Evolutionary conservation across 1,284 basidiomycete species (phyloP), one percentile per base, ranked within the genome.

Genomic region (Clitocybe nebularis): DNA sequence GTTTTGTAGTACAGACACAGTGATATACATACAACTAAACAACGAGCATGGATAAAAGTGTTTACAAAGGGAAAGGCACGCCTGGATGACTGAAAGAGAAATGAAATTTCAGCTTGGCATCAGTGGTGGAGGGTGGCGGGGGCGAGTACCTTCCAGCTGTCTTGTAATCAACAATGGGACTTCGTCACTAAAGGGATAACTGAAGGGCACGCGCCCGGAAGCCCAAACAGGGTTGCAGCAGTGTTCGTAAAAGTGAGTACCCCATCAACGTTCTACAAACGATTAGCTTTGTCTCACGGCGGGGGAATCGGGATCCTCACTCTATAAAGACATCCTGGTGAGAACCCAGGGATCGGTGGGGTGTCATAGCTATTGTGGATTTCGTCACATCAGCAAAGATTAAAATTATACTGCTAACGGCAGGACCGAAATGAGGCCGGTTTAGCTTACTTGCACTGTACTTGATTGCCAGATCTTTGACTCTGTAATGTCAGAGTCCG

Each of bases 121-220:
- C n/a, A n/a, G n/a, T n/a, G n/a, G n/a, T n/a, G n/a, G n/a, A n/a
- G n/a, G n/a, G n/a, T n/a, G n/a, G n/a, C n/a, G n/a, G n/a, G n/a
- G n/a, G n/a, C n/a, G n/a, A n/a, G n/a, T n/a, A n/a, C n/a, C n/a
- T n/a, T n/a, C n/a, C n/a, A n/a, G n/a, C n/a, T n/a, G n/a, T n/a
- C n/a, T n/a, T n/a, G n/a, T n/a, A n/a, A n/a, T n/a, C n/a, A n/a
- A n/a, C n/a, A n/a, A n/a, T n/a, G n/a, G n/a, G n/a, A n/a, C n/a
- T n/a, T n/a, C n/a, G n/a, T n/a, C n/a, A n/a, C n/a, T n/a, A n/a
- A n/a, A n/a, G n/a, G n/a, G n/a, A n/a, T n/a, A n/a, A n/a, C n/a
- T n/a, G n/a, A n/a, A n/a, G 49, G 49, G 34, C 49, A 50, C 13
- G 49, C 32, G 3, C 42, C 43, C 13, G 44, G 44, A n/a, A 45